Conservation (phyloP, 805 yeast genomes). For the Blastobotrys chiropterorum region DNA sequence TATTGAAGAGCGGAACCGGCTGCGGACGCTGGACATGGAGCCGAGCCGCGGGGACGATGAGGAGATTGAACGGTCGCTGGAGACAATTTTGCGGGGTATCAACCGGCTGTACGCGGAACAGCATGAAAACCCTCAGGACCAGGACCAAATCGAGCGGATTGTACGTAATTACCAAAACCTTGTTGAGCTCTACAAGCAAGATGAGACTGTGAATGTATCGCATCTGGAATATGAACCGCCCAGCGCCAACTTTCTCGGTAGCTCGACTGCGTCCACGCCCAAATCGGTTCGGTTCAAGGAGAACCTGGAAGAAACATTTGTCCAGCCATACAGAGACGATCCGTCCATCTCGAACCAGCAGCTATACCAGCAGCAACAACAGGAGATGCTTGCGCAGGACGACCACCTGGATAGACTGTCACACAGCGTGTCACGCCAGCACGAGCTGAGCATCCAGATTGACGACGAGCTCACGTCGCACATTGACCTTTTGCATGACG, state of each 20-base stretch:
- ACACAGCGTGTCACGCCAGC: slow-evolving; percentile 33
- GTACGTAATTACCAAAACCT: slow-evolving; percentile 4
- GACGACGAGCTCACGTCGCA: slow-evolving; percentile 35
- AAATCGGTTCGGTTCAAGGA: slow-evolving; percentile 28
- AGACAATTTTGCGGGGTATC: slow-evolving; percentile 23
- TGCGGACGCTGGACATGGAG: slow-evolving; percentile 23
- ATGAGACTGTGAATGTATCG: slow-evolving; percentile 7
- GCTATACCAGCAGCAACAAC: slow-evolving; percentile 25
- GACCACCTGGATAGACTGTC: slow-evolving; percentile 32
- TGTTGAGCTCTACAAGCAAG: slow-evolving; percentile 9
- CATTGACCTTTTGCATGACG: slow-evolving; percentile 32
- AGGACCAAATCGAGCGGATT: slow-evolving; percentile 1
- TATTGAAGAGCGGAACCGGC: slow-evolving; percentile 28
- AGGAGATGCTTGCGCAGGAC: slow-evolving; percentile 34
- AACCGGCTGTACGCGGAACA: slow-evolving; percentile 21
- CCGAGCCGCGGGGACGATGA: slow-evolving; percentile 25
- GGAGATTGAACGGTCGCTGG: slow-evolving; percentile 24
- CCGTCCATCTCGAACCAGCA: slow-evolving; percentile 16
- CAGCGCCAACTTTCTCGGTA: neutral
- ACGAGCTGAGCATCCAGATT: slow-evolving; percentile 33
- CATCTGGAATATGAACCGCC: neutral
- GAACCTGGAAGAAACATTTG: slow-evolving; percentile 19
- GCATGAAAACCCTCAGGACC: slow-evolving; percentile 1
- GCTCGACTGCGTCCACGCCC: neutral
- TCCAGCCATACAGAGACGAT: slow-evolving; percentile 26